Percentiles rank a stretch among this genome's conserved stretches.
phyloP scores from a whole-genome alignment of 2,329 filamentous ascomycete species.

The Chrysoporthe austroafricana region DNA sequence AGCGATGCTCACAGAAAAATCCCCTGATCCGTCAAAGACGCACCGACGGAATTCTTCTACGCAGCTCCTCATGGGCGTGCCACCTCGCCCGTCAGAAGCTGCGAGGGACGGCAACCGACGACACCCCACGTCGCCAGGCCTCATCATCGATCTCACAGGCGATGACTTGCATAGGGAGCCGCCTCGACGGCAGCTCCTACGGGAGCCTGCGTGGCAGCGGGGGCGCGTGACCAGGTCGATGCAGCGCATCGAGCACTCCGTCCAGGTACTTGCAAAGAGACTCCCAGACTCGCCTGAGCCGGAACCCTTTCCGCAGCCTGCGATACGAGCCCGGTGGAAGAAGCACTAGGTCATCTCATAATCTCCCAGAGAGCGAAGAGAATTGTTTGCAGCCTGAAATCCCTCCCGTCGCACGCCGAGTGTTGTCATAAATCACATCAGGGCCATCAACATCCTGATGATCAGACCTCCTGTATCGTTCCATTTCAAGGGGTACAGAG shows the following conservation, averaged over 20 bases:
- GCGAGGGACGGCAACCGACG: neutral
- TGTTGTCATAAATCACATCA: too few species aligned
- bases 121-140: neutral
- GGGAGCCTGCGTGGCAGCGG: neutral
- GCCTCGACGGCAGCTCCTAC: neutral
- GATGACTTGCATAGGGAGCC: neutral
- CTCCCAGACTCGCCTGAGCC: neutral
- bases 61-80: neutral
- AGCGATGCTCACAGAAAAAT: neutral
- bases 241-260: neutral
- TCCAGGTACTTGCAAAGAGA: neutral
- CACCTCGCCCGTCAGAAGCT: neutral
- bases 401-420: too few species aligned
- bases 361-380: neutral
- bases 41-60: neutral
- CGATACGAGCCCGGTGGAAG: neutral
- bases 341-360: neutral
- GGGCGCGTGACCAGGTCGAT: neutral
- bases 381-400: too few species aligned
- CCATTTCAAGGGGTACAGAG: too few species aligned
- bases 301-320: neutral
- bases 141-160: neutral
- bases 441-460: too few species aligned
- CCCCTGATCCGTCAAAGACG: neutral
- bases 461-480: too few species aligned